Evolutionary conservation across 1,284 basidiomycete genomes (phyloP), one percentile per base, ranked within the genome.

Genomic region (Singerocomus inundabilis): DNA sequence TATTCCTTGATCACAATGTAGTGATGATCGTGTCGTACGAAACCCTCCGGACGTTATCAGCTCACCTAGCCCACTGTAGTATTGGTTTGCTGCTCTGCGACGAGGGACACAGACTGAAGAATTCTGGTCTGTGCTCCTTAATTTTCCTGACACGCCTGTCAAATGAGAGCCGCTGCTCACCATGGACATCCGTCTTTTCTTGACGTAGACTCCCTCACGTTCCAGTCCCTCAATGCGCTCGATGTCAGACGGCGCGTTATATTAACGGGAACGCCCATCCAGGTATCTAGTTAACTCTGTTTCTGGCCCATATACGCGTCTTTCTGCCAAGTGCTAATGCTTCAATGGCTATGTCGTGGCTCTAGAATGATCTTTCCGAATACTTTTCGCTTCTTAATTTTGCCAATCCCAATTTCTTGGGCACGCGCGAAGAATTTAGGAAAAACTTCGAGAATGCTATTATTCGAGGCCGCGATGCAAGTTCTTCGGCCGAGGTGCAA

Each of bases 21-120:
- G 96, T 99, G 39, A 93, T 99, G 92, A 98, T 99, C 58, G 96
- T 98, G 1, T 99, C 97, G 0, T 99, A 99, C 61, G 96, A 99
- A 69, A 98, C 94, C 0, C 77, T 99, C 43, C 84, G 94, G n/a
- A 87, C 87, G 3, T 73, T 97, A 9, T 79, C 84, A 7, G 82
- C 73, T 5, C 82, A 94, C 61, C 76, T 97, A 5, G 84, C 84
- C 2, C 82, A 79, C 52, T 91, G 91, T 52, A 84, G 80, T 42
- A 92, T 99, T 30, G 97, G 97, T 0, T 70, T 99, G 10, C 72
- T 99, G 8, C 82, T 99, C 9, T 97, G 93, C 56, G 96, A 99
- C 62, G 96, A 99, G 73, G 96, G 97, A 2, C 96, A 99, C 72
- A 80, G 96, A 33, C 74, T 99, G 54, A 99, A 99, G 76, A 99